Evolutionary conservation across 495 filamentous ascomycete genomes (phyloP).

Genomic region (Penicillium daleae): DNA sequence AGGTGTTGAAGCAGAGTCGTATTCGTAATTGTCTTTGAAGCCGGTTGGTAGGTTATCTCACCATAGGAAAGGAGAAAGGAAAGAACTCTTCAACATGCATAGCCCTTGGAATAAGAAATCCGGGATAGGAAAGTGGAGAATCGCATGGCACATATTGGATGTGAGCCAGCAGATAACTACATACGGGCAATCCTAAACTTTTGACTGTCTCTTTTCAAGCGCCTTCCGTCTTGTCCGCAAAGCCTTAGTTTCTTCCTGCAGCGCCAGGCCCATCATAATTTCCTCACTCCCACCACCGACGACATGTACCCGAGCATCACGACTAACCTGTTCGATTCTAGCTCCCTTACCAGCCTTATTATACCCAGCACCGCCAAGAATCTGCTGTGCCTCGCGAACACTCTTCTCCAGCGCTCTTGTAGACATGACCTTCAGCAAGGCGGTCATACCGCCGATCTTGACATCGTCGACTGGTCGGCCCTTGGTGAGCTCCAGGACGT

Average conservation of each 20-base stretch:
- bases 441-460: constrained; percentile 54
- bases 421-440: constrained; percentile 57
- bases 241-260: constrained; percentile 49
- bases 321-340: constrained; percentile 58
- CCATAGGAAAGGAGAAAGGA: too few species aligned
- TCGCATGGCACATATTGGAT: not conserved
- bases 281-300: constrained; percentile 63
- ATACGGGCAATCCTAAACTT: constrained; percentile 22
- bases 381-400: constrained; percentile 63
- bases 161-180: not conserved
- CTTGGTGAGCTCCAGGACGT: constrained; percentile 48
- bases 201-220: constrained; percentile 38
- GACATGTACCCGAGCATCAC: constrained; percentile 60
- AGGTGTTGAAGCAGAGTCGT: too few species aligned
- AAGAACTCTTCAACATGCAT: too few species aligned
- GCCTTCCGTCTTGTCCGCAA: constrained; percentile 37
- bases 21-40: too few species aligned
- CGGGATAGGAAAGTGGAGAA: not conserved
- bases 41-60: too few species aligned
- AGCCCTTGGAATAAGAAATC: too few species aligned
- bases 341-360: constrained; percentile 55
- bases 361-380: constrained; percentile 62
- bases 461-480: constrained; percentile 39
- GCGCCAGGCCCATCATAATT: constrained; percentile 57
- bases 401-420: constrained; percentile 59